Evolutionary conservation across 257 asterid species (phyloP), one percentile per base, ranked within the genome.

Genomic region (Mitragyna speciosa): DNA sequence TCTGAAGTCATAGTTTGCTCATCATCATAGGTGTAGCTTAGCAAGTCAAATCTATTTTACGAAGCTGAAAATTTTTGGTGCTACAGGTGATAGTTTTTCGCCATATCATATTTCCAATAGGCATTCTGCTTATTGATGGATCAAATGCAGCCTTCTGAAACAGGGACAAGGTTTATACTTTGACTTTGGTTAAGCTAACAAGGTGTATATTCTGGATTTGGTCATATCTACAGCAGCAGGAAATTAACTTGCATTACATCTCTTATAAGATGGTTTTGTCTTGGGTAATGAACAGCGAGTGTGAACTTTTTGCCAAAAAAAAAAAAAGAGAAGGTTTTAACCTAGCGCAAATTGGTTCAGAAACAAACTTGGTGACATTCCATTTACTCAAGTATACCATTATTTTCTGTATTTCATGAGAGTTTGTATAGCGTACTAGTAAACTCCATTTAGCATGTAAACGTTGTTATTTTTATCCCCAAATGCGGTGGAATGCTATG

Each of bases 111-210:
- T 73, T 67, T 48, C 76, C 41, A 51, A 15, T 5, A 26, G 20
- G 75, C 61, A 65, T 10, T 10, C 59, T 26, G 26, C 52, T 33
- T 48, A 22, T 30, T 65, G 26, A 16, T 66, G 63, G 73, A 52
- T 73, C 49, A n/a, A 31, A 36, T 31, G 12, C 63, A 15, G 28
- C 41, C 28, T 39, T 65, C 74, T 73, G 56, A 67, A 61, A 11
- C 17, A 28, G 6, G 12, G 26, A 31, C 20, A 65, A 58, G 54
- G 63, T 74, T 66, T 15, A 15, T 80, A 22, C 66, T 41, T 12
- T 15, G 79, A 54, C 70, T 74, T 80, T 14, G 47, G 51, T 66
- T 65, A 59, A 66, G 51, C 70, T 73, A 49, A 80, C 83, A 66
- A 51, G 69, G n/a, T 78, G 15, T 41, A 16, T 64, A 28, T 12